Evolutionary conservation across 2,329 filamentous ascomycete genomes (phyloP).

Genomic region (Grosmannia penicillata): DNA sequence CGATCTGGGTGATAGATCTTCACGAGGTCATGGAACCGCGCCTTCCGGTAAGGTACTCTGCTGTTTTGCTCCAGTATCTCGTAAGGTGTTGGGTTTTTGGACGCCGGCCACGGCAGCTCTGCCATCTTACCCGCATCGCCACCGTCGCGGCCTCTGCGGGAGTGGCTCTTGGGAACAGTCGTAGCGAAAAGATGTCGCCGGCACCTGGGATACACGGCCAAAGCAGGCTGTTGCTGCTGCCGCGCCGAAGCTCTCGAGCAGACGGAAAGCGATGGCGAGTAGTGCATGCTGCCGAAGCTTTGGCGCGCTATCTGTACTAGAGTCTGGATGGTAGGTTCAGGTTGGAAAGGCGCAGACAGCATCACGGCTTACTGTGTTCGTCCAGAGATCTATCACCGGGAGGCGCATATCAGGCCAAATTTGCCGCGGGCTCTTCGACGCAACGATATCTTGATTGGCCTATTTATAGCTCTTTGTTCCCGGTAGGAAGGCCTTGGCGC

Average conservation of each 20-base stretch:
- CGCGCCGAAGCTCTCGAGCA: background rate
- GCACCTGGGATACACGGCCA: too few relatives aligned
- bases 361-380: too few relatives aligned
- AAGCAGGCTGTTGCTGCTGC: too few relatives aligned
- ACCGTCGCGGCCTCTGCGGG: background rate
- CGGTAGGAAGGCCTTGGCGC: too few relatives aligned
- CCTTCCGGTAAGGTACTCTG: conserved; percentile 62
- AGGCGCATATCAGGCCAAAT: too few relatives aligned
- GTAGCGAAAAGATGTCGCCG: background rate
- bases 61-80: conserved; percentile 56
- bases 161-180: background rate
- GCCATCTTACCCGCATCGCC: background rate
- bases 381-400: too few relatives aligned
- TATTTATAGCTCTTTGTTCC: too few relatives aligned
- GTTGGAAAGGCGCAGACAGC: too few relatives aligned
- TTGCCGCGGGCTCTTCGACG: too few relatives aligned
- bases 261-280: background rate
- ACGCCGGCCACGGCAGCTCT: conserved; percentile 28
- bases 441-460: too few relatives aligned
- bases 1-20: conserved; percentile 93
- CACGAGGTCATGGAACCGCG: conserved; percentile 75
- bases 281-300: background rate
- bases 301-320: too few relatives aligned
- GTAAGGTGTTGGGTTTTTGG: conserved; percentile 61
- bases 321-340: too few relatives aligned